Conservation (phyloP, 306 rosid genomes). For the Pyrus pyrifolia region DNA sequence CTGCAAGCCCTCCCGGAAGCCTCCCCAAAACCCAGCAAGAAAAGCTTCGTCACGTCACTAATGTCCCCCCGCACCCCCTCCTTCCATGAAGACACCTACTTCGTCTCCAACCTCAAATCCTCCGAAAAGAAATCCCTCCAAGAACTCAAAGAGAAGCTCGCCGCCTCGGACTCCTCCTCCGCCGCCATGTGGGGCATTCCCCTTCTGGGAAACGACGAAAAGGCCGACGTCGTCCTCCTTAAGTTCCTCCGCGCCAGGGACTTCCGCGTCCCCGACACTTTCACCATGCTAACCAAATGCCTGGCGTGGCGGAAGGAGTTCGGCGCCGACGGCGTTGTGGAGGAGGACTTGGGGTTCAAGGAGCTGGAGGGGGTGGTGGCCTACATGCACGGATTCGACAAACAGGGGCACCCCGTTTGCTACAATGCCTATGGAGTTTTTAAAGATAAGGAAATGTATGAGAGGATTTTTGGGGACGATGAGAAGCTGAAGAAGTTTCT, state of each 20-base stretch:
- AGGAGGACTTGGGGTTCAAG: constrained; percentile 78
- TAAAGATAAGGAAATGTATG: constrained; percentile 71
- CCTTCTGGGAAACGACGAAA: constrained; percentile 53
- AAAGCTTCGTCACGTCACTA: constrained; percentile 59
- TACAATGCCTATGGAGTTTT: constrained; percentile 85
- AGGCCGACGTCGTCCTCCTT: constrained; percentile 73
- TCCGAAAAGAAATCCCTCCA: constrained; percentile 72
- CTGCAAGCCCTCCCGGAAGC: constrained; percentile 39
- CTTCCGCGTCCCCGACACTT: constrained; percentile 62
- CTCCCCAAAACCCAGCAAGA: constrained; percentile 61
- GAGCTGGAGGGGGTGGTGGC: constrained; percentile 92
- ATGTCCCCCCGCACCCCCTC: constrained; percentile 58
- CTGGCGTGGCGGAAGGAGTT: constrained; percentile 76
- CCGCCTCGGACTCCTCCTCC: constrained; percentile 28
- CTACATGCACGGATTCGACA: constrained; percentile 79
- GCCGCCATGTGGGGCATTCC: constrained; percentile 72
- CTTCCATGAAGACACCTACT: constrained; percentile 77
- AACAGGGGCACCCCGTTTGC: constrained; percentile 87
- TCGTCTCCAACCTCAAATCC: constrained; percentile 51
- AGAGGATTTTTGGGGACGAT: constrained; percentile 77
- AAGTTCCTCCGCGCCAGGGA: constrained; percentile 92
- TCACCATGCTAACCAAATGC: constrained; percentile 59
- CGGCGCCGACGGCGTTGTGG: constrained; percentile 49
- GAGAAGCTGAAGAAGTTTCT: constrained; percentile 79
- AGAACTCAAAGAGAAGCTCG: constrained; percentile 56